Conservation (phyloP, 192 early-diverging fungal genomes). For the Polychytrium aggregatum region DNA sequence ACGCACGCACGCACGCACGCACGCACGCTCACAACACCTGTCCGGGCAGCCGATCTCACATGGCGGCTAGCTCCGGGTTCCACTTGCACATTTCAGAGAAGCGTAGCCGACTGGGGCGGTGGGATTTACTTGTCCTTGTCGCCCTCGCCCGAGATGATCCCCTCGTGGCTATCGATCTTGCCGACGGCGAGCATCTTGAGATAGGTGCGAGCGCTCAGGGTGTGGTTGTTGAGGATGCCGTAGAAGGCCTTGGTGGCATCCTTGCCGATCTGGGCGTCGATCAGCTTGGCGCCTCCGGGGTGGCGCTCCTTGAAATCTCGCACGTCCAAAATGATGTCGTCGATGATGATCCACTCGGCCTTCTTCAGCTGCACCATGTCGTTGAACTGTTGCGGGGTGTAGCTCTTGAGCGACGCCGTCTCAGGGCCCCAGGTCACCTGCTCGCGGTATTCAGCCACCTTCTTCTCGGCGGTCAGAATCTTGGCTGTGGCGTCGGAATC, state of each 20-base stretch:
- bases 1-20: too few species aligned
- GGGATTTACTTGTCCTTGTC: too few species aligned
- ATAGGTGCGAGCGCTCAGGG: slow-evolving; percentile 12
- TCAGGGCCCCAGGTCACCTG: slow-evolving; percentile 16
- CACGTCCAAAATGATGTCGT: slow-evolving; percentile 27
- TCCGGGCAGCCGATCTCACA: too few species aligned
- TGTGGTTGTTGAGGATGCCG: slow-evolving; percentile 27
- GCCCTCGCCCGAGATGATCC: background rate
- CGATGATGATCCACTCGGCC: slow-evolving; percentile 16
- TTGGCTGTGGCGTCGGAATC: slow-evolving; percentile 10
- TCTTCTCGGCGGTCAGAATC: slow-evolving; percentile 6
- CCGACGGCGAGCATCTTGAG: slow-evolving; percentile 24
- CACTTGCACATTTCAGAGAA: too few species aligned
- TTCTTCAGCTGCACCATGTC: slow-evolving; percentile 32
- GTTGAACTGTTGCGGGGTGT: slow-evolving; percentile 38
- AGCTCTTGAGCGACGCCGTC: slow-evolving; percentile 19
- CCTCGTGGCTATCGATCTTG: slow-evolving; percentile 12
- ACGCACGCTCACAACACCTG: too few species aligned
- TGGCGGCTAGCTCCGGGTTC: too few species aligned
- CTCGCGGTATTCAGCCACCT: background rate
- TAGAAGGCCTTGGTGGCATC: slow-evolving; percentile 22
- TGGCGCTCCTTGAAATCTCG: slow-evolving; percentile 15
- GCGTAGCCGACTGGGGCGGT: too few species aligned
- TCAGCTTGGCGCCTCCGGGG: slow-evolving; percentile 20
- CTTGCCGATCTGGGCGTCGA: slow-evolving; percentile 15